Evolutionary conservation across 2,329 filamentous ascomycete species (phyloP).

Genomic region (Colletotrichum higginsianum): DNA sequence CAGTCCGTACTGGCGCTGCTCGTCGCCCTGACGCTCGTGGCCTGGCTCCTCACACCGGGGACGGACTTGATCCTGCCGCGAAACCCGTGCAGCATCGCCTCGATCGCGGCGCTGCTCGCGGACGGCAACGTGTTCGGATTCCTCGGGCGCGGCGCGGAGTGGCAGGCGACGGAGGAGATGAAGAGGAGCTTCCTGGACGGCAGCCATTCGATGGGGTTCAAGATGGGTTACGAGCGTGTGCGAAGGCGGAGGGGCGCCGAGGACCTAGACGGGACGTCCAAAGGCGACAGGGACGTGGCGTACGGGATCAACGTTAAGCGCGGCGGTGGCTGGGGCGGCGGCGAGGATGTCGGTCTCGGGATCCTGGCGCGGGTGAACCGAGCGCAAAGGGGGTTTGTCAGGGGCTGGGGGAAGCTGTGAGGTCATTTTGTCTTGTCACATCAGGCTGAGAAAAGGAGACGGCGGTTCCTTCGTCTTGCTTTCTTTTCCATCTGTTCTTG

Average conservation of each 20-base stretch:
- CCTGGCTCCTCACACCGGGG: constrained; percentile 49
- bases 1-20: constrained; percentile 51
- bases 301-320: constrained; percentile 41
- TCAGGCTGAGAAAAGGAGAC: not conserved
- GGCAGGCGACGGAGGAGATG: constrained; percentile 44
- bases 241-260: constrained; percentile 31
- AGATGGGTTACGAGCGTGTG: constrained; percentile 46
- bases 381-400: constrained; percentile 39
- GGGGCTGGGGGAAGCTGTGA: constrained; percentile 30
- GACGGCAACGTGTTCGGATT: constrained; percentile 55
- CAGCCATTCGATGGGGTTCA: constrained; percentile 47
- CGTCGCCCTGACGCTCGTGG: constrained; percentile 47
- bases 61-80: constrained; percentile 48
- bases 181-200: constrained; percentile 44
- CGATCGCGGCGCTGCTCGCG: constrained; percentile 53
- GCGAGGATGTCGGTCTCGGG: constrained; percentile 42
- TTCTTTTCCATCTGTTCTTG: not conserved
- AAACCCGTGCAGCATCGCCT: constrained; percentile 53
- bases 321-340: constrained; percentile 41
- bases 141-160: constrained; percentile 48
- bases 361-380: constrained; percentile 41
- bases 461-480: not conserved
- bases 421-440: not conserved
- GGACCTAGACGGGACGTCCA: constrained; percentile 6
- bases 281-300: constrained; percentile 22